Evolutionary conservation across 148 eudicot species (phyloP).

Genomic region (Polygonum aviculare): DNA sequence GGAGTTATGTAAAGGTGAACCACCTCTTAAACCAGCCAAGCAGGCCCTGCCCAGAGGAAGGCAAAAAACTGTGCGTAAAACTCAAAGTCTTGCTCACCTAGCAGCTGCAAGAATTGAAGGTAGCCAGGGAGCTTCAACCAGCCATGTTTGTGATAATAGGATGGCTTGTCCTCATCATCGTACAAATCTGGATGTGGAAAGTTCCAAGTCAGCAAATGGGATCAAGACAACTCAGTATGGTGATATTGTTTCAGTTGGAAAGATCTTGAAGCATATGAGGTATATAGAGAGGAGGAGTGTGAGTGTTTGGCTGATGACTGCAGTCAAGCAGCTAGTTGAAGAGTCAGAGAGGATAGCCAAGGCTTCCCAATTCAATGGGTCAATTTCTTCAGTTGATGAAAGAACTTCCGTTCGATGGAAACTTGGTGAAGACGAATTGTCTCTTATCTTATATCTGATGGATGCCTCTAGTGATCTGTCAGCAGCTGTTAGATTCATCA

Average conservation of each 20-base stretch:
- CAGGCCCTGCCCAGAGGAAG: constrained; percentile 74
- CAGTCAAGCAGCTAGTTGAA: constrained; percentile 61
- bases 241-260: constrained; percentile 67
- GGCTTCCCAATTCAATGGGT: constrained; percentile 44
- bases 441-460: constrained; percentile 69
- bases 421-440: constrained; percentile 91
- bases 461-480: constrained; percentile 68
- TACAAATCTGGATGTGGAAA: constrained; percentile 46
- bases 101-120: constrained; percentile 88
- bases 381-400: constrained; percentile 53
- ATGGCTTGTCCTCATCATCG: constrained; percentile 74
- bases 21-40: constrained; percentile 72
- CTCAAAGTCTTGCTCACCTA: constrained; percentile 92
- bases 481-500: constrained; percentile 67
- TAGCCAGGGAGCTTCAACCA: constrained; percentile 98
- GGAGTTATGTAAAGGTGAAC: constrained; percentile 53
- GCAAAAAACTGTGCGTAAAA: constrained; percentile 82
- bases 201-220: constrained; percentile 33
- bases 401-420: constrained; percentile 57
- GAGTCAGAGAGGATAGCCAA: constrained; percentile 57
- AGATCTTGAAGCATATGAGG: constrained; percentile 51
- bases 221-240: constrained; percentile 22
- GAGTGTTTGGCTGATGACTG: constrained; percentile 63
- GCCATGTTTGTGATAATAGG: constrained; percentile 91
- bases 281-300: constrained; percentile 62